Evolutionary conservation across 2,329 filamentous ascomycete species (phyloP), one percentile per base, ranked within the genome.

Genomic region (Berkeleyomyces rouxiae): DNA sequence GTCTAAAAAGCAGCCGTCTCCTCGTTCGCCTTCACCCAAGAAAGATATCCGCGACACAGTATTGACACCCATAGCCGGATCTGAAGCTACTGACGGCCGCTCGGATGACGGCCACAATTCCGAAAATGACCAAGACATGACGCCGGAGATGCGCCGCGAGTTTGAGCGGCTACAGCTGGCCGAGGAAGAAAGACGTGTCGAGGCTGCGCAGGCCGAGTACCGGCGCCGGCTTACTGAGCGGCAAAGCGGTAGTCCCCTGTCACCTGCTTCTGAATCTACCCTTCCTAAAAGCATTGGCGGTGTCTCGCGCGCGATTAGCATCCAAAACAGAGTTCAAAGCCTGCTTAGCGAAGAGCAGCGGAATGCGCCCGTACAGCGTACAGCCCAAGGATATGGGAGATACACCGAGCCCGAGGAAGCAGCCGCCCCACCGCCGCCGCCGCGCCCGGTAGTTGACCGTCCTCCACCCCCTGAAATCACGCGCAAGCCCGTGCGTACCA

Each of bases 121-220:
- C 51, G 78, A 80, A 0, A 75, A 88, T 59, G 80, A 81, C 0
- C 79, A 79, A 0, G 85, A 90, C 65, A 74, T 96, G 70, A 84
- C 89, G 0, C 89, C 92, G 0, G 92, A 97, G 72, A 87, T 93
- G 77, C 85, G 89, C 59, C 86, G 93, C 40, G 93, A 99, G 71
- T 78, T 95, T 13, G 93, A 99, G 73, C 85, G 91, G 23, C 79
- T 85, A 61, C 83, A 85, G 62, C 79, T 96, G 1, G 86, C 85
- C 16, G 85, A 93, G 70, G 93, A 99, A 74, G 93, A 99, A 73
- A 86, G 84, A 69, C 83, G 93, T 2, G 93, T 99, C 1, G 90
- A 89, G 57, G 86, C 86, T 23, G 93, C 91, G 0, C 90, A 90
- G 16, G 90, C 88, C 1, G 91, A 95, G 72, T 96, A 97, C 72